These are phyloP conservation scores for Populus hybrid DNA, from an alignment of 441 rosid species.

Conservation along the genomic window DNA sequence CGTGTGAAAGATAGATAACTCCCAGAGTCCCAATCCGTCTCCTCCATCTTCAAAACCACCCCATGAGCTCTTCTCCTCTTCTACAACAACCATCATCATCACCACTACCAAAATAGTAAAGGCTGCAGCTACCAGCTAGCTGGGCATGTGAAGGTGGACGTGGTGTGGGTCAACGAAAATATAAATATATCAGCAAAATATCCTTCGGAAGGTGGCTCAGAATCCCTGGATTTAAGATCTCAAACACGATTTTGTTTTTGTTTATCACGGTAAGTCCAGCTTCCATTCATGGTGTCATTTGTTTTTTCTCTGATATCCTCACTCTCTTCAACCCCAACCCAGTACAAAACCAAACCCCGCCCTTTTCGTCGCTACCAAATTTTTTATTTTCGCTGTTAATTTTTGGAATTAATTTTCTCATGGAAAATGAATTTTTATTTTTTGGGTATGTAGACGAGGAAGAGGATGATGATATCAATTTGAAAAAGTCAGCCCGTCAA, in stretches of 20 bases:
- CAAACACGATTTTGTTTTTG: neutral
- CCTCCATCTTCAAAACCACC: neutral
- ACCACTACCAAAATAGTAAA: neutral
- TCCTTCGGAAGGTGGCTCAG: neutral
- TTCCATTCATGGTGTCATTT: neutral
- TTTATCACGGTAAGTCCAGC: neutral
- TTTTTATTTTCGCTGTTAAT: too few species aligned
- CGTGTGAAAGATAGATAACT: neutral
- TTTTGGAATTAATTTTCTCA: too few species aligned
- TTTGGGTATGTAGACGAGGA: too few species aligned
- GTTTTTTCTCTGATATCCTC: neutral
- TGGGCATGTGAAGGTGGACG: neutral
- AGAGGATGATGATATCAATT: too few species aligned
- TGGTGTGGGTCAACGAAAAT: neutral
- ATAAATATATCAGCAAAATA: too few species aligned
- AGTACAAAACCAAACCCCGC: too few species aligned
- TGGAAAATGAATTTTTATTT: too few species aligned
- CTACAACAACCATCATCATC: neutral
- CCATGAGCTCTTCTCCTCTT: neutral
- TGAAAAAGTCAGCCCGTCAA: neutral
- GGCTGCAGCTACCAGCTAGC: neutral
- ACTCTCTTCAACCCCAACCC: neutral
- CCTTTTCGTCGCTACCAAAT: too few species aligned
- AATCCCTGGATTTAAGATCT: neutral
- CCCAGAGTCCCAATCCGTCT: neutral